Percentiles rank a stretch among this genome's conserved stretches.
Conservation (phyloP, 2,329 filamentous ascomycete species). For the Colletotrichum gigasporum region DNA sequence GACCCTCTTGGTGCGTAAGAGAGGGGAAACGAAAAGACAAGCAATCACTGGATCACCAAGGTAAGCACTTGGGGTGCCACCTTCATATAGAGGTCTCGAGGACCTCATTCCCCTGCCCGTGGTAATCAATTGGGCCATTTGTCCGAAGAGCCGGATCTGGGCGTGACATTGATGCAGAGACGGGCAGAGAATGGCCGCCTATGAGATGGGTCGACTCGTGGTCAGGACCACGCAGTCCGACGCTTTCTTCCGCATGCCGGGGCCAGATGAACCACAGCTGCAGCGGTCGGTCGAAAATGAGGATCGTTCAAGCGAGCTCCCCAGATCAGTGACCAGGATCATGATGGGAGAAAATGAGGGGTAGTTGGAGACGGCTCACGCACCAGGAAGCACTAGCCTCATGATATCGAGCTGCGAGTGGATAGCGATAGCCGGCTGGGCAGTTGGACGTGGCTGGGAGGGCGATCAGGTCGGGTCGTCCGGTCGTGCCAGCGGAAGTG, state of each 20-base stretch:
- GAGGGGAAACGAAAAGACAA: not conserved
- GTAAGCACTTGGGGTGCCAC: not conserved
- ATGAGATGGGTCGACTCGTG: not conserved
- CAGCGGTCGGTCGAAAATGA: not conserved
- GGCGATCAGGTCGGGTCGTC: not conserved
- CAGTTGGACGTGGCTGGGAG: too few relatives aligned
- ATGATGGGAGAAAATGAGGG: slow-evolving; percentile 7
- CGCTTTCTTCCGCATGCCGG: not conserved
- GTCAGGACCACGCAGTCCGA: not conserved
- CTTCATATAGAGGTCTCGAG: not conserved
- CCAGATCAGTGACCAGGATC: not conserved
- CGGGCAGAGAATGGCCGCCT: slow-evolving; percentile 10
- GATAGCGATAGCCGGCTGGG: not conserved
- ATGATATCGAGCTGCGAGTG: not conserved
- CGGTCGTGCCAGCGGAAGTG: too few relatives aligned
- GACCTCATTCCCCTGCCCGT: not conserved
- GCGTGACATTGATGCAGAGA: not conserved
- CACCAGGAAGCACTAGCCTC: slow-evolving; percentile 1
- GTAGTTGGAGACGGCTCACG: slow-evolving; percentile 11
- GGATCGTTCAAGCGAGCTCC: not conserved
- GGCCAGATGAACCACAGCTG: not conserved
- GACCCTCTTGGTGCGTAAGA: not conserved
- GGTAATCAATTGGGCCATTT: not conserved
- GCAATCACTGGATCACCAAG: not conserved
- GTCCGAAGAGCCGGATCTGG: not conserved